Evolutionary conservation across 2,329 filamentous ascomycete species (phyloP).

Genomic region (Stemphylium vesicarium): DNA sequence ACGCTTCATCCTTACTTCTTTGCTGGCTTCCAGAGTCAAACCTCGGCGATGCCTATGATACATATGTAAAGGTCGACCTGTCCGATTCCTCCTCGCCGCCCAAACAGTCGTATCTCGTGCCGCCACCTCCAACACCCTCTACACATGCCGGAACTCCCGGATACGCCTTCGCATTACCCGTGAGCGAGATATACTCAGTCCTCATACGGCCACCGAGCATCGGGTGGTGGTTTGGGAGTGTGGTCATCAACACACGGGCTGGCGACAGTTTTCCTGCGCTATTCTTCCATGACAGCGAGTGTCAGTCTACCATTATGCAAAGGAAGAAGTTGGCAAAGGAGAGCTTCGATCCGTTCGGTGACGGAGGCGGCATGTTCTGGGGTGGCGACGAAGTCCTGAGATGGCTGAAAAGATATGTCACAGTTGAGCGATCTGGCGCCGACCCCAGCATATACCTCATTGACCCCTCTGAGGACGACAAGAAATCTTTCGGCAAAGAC

Average conservation of each 20-base stretch:
- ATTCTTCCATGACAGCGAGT: constrained; percentile 98
- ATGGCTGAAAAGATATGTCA: constrained; percentile 86
- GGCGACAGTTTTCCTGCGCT: constrained; percentile 94
- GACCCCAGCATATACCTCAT: constrained; percentile 92
- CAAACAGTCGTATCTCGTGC: constrained; percentile 86
- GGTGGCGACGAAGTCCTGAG: constrained; percentile 93
- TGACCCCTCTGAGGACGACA: constrained; percentile 85
- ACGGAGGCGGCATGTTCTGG: constrained; percentile 90
- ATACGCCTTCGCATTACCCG: constrained; percentile 90
- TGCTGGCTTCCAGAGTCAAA: constrained; percentile 93
- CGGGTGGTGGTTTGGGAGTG: constrained; percentile 97
- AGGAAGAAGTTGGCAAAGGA: constrained; percentile 85
- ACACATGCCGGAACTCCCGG: constrained; percentile 74
- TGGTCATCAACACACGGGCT: constrained; percentile 88
- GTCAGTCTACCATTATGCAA: constrained; percentile 91
- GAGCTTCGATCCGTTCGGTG: constrained; percentile 88
- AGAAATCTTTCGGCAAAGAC: constrained; percentile 75
- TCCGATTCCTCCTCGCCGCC: constrained; percentile 81
- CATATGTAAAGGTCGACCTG: constrained; percentile 95
- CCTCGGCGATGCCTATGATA: constrained; percentile 80
- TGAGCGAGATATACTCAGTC: constrained; percentile 89
- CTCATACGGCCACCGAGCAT: constrained; percentile 88
- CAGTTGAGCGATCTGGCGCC: constrained; percentile 80
- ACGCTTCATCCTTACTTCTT: constrained; percentile 77
- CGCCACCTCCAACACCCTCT: constrained; percentile 85